A percentile compares a stretch with the other conserved stretches of the same genome.
Conservation (phyloP, 1,284 basidiomycete genomes). For the Pisolithus thermaeus region DNA sequence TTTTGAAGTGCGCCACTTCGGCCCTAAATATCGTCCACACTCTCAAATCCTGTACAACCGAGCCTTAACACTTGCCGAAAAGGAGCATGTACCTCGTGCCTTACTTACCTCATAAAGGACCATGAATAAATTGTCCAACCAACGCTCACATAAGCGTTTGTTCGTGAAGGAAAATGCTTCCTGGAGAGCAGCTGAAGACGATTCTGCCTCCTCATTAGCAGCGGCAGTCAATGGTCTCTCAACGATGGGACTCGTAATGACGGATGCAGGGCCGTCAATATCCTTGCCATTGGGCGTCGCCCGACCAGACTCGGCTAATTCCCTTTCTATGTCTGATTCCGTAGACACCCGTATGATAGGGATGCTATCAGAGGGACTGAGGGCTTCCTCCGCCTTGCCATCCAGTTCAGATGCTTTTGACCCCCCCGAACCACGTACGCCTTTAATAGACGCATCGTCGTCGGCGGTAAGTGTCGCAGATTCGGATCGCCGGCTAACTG, state of each 20-base stretch:
- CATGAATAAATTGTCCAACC: constrained; percentile 99
- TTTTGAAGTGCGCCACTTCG: constrained; percentile 98
- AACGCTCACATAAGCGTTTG: constrained; percentile 94
- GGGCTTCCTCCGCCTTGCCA: constrained; percentile 16
- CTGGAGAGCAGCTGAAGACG: constrained; percentile 31
- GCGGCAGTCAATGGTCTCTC: constrained; percentile 63
- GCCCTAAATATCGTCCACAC: constrained; percentile 99
- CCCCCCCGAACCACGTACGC: constrained; percentile 35
- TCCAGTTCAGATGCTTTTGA: constrained; percentile 21
- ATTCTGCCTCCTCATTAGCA: constrained; percentile 41
- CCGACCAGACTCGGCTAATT: constrained; percentile 31
- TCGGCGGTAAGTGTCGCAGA: constrained; percentile 37
- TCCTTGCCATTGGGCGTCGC: constrained; percentile 26
- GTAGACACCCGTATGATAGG: constrained; percentile 85
- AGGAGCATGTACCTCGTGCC: not conserved
- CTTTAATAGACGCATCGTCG: constrained; percentile 73
- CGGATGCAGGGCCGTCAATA: constrained; percentile 18
- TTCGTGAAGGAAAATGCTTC: constrained; percentile 90
- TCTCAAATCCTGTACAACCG: constrained; percentile 78
- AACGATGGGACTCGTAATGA: constrained; percentile 28
- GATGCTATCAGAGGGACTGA: constrained; percentile 40
- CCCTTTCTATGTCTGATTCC: constrained; percentile 29
- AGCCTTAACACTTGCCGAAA: not conserved
- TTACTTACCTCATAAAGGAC: constrained; percentile 85
- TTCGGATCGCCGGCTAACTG: constrained; percentile 27